A percentile compares a stretch with the other conserved stretches of the same genome.
These are phyloP conservation scores for Debaryomyces singareniensis DNA, from an alignment of 1,139 yeast species.

Conservation along the genomic window DNA sequence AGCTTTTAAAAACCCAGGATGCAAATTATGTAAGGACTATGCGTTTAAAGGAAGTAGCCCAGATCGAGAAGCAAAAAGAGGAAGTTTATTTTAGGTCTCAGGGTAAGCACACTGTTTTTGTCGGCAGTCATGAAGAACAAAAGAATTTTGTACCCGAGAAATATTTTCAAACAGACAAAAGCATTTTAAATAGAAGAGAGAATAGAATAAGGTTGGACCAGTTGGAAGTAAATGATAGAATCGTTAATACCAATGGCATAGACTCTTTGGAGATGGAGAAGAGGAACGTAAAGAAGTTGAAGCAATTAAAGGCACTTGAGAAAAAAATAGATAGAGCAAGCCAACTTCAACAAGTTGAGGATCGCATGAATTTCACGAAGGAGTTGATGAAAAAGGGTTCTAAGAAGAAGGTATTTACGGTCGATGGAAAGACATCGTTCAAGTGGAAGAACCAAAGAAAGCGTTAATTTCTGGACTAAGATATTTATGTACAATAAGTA, in stretches of 20 bases:
- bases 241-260: conserved; percentile 18
- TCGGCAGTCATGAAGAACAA: conserved; percentile 54
- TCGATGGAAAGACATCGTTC: conserved; percentile 62
- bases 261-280: conserved; percentile 29
- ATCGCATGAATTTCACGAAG: conserved; percentile 67
- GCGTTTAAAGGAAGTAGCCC: conserved; percentile 60
- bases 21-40: conserved; percentile 75
- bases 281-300: conserved; percentile 49
- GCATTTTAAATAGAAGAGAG: conserved; percentile 57
- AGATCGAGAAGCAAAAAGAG: conserved; percentile 57
- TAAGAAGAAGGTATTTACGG: conserved; percentile 64
- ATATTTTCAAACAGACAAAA: conserved; percentile 64
- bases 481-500: conserved; percentile 2
- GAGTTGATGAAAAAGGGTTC: conserved; percentile 89
- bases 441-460: conserved; percentile 88
- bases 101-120: conserved; percentile 83
- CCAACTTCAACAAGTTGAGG: conserved; percentile 62
- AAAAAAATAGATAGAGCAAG: conserved; percentile 60
- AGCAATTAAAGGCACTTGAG: conserved; percentile 49
- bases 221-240: conserved; percentile 34
- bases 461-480: conserved; percentile 19
- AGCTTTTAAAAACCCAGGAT: conserved; percentile 84
- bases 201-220: conserved; percentile 66
- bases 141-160: conserved; percentile 55
- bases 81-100: conserved; percentile 46